These are phyloP conservation scores for Didymella pinodella DNA, from an alignment of 2,329 filamentous ascomycete species.

Conservation along the genomic window DNA sequence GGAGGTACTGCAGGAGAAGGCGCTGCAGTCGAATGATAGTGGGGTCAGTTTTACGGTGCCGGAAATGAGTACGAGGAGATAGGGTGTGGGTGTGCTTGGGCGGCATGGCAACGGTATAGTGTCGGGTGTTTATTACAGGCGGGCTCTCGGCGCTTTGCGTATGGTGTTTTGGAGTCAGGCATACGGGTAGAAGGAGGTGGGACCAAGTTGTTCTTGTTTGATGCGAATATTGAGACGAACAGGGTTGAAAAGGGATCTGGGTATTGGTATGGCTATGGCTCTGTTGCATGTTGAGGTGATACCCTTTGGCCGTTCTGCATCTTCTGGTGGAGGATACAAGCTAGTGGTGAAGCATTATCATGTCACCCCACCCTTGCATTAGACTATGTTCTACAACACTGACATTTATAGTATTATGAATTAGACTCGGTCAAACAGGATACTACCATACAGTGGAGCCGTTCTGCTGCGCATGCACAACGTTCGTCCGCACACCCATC, in stretches of 20 bases:
- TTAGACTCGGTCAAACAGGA: too few relatives aligned
- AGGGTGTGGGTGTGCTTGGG: not conserved
- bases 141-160: not conserved
- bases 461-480: constrained; percentile 2
- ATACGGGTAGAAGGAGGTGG: not conserved
- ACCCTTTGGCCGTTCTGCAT: not conserved
- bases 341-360: not conserved
- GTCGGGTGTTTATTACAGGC: not conserved
- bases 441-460: constrained; percentile 5
- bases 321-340: not conserved
- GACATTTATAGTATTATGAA: too few relatives aligned
- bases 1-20: constrained; percentile 7
- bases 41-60: constrained; percentile 10
- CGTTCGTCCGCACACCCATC: not conserved
- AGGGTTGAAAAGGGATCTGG: not conserved
- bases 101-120: not conserved
- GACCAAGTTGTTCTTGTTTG: not conserved
- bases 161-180: not conserved
- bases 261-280: not conserved
- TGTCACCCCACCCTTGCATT: not conserved
- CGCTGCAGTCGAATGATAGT: constrained; percentile 14
- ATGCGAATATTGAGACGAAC: not conserved
- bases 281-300: not conserved
- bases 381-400: too few relatives aligned
- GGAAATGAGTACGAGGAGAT: not conserved